Conservation (phyloP, 1,284 basidiomycete species). For the Cutaneotrichosporon daszewskae region DNA sequence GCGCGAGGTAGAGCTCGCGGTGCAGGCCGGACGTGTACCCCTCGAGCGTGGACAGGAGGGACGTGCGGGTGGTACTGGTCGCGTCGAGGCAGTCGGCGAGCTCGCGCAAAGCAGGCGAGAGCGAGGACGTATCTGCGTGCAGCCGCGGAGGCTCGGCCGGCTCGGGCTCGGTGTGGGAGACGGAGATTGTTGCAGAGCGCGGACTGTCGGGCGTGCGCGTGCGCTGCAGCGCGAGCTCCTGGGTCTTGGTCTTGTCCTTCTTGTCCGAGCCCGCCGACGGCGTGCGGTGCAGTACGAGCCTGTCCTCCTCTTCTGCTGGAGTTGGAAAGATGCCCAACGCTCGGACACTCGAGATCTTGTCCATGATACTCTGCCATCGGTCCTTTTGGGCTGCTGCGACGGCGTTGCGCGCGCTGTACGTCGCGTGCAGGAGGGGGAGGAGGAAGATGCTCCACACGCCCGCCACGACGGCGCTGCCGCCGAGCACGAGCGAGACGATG, state of each 20-base stretch:
- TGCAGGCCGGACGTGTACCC: conserved; percentile 42
- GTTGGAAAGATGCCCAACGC: conserved; percentile 14
- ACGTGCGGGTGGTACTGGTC: conserved; percentile 43
- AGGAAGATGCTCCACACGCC: conserved; percentile 40
- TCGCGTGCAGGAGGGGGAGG: conserved; percentile 42
- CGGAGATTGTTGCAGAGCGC: neutral
- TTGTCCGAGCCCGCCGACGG: neutral
- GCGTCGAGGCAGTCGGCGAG: conserved; percentile 29
- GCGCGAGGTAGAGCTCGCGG: conserved; percentile 28
- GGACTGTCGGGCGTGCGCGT: conserved; percentile 1
- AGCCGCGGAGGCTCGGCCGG: conserved; percentile 4
- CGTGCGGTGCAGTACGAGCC: neutral
- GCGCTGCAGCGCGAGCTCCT: conserved; percentile 2
- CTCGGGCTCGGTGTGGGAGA: conserved; percentile 1
- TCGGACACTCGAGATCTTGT: conserved; percentile 20
- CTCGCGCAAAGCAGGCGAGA: conserved; percentile 18
- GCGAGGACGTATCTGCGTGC: conserved; percentile 12
- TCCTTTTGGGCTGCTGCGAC: conserved; percentile 35
- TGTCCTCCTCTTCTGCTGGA: neutral
- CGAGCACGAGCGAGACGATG: conserved; percentile 38
- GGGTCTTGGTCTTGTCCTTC: conserved; percentile 2
- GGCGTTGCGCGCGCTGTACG: conserved; percentile 40
- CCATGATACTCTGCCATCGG: conserved; percentile 19
- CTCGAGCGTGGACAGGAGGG: conserved; percentile 40
- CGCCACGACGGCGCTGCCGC: conserved; percentile 31